These are phyloP conservation scores for Trichoderma polysporum DNA, from an alignment of 2,329 filamentous ascomycete genomes.

Conservation along the genomic window DNA sequence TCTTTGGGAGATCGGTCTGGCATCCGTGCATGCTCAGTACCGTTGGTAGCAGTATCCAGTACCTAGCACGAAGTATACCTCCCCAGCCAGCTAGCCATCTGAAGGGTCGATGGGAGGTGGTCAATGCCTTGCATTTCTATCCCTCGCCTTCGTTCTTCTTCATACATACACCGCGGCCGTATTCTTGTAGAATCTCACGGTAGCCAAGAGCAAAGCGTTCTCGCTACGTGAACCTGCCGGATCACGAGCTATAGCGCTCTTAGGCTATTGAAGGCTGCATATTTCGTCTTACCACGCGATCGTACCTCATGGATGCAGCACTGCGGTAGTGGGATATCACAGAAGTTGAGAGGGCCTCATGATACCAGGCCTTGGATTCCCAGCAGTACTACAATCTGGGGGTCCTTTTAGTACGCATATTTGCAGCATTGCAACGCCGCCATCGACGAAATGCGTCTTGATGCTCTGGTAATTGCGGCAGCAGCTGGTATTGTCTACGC, in stretches of 20 bases:
- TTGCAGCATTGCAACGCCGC: neutral
- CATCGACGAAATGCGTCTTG: slow-evolving; percentile 22
- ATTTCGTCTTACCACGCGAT: neutral
- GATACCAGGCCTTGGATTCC: neutral
- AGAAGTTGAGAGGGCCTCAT: slow-evolving; percentile 1
- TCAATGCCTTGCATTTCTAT: slow-evolving; percentile 1
- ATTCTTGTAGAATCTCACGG: neutral
- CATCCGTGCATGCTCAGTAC: neutral
- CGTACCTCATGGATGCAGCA: slow-evolving; percentile 13
- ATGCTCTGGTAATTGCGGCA: slow-evolving; percentile 5
- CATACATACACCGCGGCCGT: neutral
- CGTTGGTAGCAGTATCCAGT: neutral
- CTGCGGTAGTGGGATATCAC: neutral
- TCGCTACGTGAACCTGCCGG: neutral
- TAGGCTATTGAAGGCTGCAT: neutral
- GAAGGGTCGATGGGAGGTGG: neutral
- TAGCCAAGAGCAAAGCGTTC: neutral
- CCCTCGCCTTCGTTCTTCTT: neutral
- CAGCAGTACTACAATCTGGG: neutral
- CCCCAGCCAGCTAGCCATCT: slow-evolving; percentile 10
- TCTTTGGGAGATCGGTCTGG: neutral
- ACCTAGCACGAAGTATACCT: neutral
- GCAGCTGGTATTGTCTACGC: slow-evolving; percentile 18
- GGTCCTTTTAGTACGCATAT: neutral
- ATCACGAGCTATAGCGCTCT: slow-evolving; percentile 1